Conservation (phyloP, 495 filamentous ascomycete species). For the Cladorrhinum samala region DNA sequence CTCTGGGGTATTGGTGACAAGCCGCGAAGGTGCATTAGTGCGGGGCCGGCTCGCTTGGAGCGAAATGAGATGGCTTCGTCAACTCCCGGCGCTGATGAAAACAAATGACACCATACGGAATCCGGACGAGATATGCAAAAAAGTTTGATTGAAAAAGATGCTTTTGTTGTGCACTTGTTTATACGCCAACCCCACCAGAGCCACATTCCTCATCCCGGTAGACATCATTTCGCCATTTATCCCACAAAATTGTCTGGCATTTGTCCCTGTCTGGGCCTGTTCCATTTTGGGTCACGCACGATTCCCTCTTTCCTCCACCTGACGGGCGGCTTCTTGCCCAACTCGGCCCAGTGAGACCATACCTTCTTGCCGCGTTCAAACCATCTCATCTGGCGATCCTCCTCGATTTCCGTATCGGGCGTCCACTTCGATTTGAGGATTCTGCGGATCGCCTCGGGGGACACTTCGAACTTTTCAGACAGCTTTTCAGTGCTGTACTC, state of each 20-base stretch:
- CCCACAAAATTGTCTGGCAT: background rate
- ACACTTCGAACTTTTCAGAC: slow-evolving; percentile 73
- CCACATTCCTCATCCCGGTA: background rate
- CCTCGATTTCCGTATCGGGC: slow-evolving; percentile 56
- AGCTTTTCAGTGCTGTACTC: slow-evolving; percentile 69
- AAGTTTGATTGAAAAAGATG: background rate
- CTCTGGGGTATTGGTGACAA: slow-evolving; percentile 6
- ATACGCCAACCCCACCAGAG: slow-evolving; percentile 3
- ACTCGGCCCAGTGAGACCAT: slow-evolving; percentile 66
- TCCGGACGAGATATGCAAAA: background rate
- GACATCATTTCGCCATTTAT: background rate
- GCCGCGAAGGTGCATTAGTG: slow-evolving; percentile 24
- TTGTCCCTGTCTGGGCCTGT: slow-evolving; percentile 7
- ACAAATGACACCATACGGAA: background rate
- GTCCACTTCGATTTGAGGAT: slow-evolving; percentile 83
- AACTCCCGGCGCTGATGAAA: background rate
- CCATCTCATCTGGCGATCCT: slow-evolving; percentile 63
- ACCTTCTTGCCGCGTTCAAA: slow-evolving; percentile 68
- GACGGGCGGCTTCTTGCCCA: slow-evolving; percentile 60
- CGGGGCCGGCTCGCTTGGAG: slow-evolving; percentile 13
- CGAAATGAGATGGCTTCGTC: slow-evolving; percentile 18
- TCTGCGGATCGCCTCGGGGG: slow-evolving; percentile 76
- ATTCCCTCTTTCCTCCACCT: slow-evolving; percentile 66
- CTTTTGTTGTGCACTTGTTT: background rate
- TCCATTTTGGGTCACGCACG: slow-evolving; percentile 37